Conservation (phyloP, 352 stramenopile genomes). For the Globisporangium cylindrosporum region DNA sequence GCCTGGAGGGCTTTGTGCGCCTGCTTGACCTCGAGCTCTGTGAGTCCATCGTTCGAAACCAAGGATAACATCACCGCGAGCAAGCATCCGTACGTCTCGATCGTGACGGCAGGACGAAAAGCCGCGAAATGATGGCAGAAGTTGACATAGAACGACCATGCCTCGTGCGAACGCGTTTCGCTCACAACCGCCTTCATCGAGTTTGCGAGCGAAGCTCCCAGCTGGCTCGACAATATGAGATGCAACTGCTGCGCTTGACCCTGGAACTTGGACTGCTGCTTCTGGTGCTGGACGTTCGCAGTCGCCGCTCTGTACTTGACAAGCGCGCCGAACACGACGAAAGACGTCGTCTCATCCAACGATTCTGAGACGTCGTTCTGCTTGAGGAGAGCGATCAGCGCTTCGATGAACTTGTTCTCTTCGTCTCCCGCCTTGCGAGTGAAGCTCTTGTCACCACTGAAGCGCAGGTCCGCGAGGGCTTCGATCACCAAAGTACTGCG, state of each 20-base stretch:
- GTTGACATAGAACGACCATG: conserved; percentile 47
- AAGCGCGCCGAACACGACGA: conserved; percentile 44
- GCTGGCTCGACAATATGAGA: conserved; percentile 18
- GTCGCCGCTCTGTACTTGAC: conserved; percentile 48
- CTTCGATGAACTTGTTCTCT: conserved; percentile 32
- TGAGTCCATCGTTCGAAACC: conserved; percentile 13
- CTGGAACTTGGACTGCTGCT: conserved; percentile 11
- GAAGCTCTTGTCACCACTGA: conserved; percentile 8
- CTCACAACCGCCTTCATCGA: conserved; percentile 46
- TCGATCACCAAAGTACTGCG: conserved; percentile 35
- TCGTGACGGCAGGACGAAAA: conserved; percentile 38
- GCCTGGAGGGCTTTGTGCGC: conserved; percentile 28
- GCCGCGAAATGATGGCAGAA: conserved; percentile 56
- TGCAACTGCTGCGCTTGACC: conserved; percentile 8
- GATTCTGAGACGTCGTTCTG: conserved; percentile 20
- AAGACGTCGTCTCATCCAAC: conserved; percentile 25
- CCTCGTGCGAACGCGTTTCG: conserved; percentile 18
- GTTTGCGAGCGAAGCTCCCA: conserved; percentile 31
- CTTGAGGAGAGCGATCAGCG: conserved; percentile 24
- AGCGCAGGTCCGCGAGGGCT: conserved; percentile 26
- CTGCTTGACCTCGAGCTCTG: background rate
- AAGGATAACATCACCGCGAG: conserved; percentile 48
- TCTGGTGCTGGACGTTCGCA: conserved; percentile 18
- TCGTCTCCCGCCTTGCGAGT: conserved; percentile 14
- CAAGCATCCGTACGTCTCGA: conserved; percentile 65